Conservation (phyloP, 176 grass and related monocot species). For the Chloris gayana region DNA sequence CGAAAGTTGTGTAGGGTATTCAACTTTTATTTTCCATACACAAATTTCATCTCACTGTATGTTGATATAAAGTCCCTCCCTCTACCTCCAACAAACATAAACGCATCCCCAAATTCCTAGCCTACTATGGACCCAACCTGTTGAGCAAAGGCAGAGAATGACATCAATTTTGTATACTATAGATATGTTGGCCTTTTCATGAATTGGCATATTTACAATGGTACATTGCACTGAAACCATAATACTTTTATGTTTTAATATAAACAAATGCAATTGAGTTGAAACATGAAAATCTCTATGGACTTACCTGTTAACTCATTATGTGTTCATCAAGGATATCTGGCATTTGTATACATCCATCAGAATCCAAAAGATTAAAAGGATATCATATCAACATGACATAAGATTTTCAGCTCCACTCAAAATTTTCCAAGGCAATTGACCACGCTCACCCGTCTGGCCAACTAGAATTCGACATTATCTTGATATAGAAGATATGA, state of each 20-base stretch:
- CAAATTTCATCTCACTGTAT: not conserved
- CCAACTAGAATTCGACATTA: slow-evolving; percentile 38
- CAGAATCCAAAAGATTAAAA: slow-evolving; percentile 15
- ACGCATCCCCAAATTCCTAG: not conserved
- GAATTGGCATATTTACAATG: slow-evolving; percentile 17
- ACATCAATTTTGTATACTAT: not conserved
- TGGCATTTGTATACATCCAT: slow-evolving; percentile 12
- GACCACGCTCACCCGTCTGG: not conserved
- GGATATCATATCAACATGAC: slow-evolving; percentile 5
- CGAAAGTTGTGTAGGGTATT: not conserved
- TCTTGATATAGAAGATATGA: slow-evolving; percentile 35
- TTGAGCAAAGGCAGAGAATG: not conserved
- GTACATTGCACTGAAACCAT: slow-evolving; percentile 4
- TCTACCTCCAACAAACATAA: not conserved
- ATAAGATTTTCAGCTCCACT: slow-evolving; percentile 16
- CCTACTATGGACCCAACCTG: not conserved
- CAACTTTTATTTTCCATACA: not conserved
- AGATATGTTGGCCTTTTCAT: slow-evolving; percentile 21
- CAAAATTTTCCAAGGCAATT: slow-evolving; percentile 23
- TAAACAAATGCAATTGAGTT: not conserved
- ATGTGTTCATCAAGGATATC: not conserved
- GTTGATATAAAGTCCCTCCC: not conserved
- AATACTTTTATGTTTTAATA: not conserved
- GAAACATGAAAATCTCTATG: slow-evolving; percentile 14
- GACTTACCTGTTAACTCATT: slow-evolving; percentile 9